These are phyloP conservation scores for Durusdinium trenchii DNA, from an alignment of 73 alveolate species.

Conservation along the genomic window DNA sequence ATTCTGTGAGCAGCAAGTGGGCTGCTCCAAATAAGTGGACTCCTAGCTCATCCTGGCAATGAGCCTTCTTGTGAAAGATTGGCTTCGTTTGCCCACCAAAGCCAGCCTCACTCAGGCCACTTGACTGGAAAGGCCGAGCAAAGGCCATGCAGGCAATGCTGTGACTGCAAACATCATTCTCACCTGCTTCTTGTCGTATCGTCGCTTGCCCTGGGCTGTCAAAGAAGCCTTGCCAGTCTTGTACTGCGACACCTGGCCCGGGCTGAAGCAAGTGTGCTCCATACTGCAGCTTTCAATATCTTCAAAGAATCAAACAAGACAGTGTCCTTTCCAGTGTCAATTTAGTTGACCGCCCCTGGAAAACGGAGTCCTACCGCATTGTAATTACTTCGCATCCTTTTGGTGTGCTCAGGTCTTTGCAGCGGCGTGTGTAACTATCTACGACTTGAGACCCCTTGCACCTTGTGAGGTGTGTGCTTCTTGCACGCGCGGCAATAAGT, in stretches of 20 bases:
- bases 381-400: too few species aligned
- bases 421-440: not conserved
- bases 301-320: not conserved
- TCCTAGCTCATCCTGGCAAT: too few species aligned
- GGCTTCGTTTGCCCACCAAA: conserved; percentile 99
- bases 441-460: not conserved
- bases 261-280: not conserved
- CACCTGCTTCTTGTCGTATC: conserved; percentile 98
- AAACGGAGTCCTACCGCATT: not conserved
- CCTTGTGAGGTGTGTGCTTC: conserved; percentile 97
- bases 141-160: not conserved
- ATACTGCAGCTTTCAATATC: not conserved
- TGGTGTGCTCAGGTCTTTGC: too few species aligned
- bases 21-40: not conserved
- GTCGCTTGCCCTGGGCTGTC: conserved; percentile 98
- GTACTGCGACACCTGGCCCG: conserved; percentile 97
- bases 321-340: too few species aligned
- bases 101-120: conserved; percentile 95
- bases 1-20: not conserved
- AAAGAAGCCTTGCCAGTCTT: conserved; percentile 98
- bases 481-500: conserved; percentile 97
- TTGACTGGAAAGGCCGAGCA: not conserved
- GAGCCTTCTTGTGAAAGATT: conserved; percentile 98
- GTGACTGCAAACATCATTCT: too few species aligned
- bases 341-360: not conserved